phyloP scores from a whole-genome alignment of 768 basidiomycete species.

The Boletus vermiculosoides region DNA sequence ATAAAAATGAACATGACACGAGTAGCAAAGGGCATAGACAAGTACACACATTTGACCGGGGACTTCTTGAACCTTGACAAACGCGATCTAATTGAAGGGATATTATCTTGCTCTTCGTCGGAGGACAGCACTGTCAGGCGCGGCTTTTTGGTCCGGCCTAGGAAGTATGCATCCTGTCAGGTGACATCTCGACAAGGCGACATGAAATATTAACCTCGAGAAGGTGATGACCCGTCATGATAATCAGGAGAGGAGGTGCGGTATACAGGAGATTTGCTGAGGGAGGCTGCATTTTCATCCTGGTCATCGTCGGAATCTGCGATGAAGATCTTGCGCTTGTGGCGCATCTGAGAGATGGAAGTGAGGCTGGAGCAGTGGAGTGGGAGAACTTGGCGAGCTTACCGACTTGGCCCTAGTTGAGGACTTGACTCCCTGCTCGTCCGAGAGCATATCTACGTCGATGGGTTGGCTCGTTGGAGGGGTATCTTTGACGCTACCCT shows the following conservation, averaged over 20 bases:
- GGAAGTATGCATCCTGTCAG: conserved; percentile 10
- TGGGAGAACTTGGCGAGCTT: conserved; percentile 13
- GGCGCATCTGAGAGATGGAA: conserved; percentile 32
- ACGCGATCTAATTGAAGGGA: conserved; percentile 53
- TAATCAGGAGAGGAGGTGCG: conserved; percentile 30
- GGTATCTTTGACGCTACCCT: conserved; percentile 50
- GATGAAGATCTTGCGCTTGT: conserved; percentile 67
- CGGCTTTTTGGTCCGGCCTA: conserved; percentile 58
- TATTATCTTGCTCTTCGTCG: conserved; percentile 45
- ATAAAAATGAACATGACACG: conserved; percentile 7
- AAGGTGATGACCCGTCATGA: conserved; percentile 27
- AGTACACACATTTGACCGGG: conserved; percentile 49
- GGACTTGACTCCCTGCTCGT: conserved; percentile 42
- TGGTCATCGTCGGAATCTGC: conserved; percentile 73
- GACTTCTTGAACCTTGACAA: conserved; percentile 68
- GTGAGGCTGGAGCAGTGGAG: background rate
- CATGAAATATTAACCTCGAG: conserved; percentile 20
- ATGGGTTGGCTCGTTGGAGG: conserved; percentile 79
- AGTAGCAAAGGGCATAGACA: background rate
- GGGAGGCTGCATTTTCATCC: conserved; percentile 4
- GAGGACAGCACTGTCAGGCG: conserved; percentile 52
- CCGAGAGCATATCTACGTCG: conserved; percentile 70
- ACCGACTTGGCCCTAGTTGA: conserved; percentile 35
- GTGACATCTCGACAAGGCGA: background rate
- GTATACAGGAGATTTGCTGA: conserved; percentile 15